Percentiles rank a stretch among this genome's conserved stretches.
phyloP scores from a whole-genome alignment of 306 rosid genomes.

The Ammopiptanthus mongolicus region DNA sequence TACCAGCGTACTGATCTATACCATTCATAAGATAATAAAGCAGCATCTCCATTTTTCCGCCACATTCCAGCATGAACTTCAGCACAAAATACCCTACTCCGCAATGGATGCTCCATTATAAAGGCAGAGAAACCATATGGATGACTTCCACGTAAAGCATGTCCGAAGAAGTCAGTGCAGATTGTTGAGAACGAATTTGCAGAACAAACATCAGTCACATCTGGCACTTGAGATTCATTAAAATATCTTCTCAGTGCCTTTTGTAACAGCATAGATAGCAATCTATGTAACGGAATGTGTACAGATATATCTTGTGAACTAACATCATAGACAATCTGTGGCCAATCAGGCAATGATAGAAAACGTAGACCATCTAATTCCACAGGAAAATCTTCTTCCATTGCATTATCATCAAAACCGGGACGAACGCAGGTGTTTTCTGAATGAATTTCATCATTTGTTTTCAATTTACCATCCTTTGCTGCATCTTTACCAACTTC shows the following conservation, averaged over 20 bases:
- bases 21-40: conserved; percentile 70
- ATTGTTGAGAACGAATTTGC: conserved; percentile 34
- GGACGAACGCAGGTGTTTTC: conserved; percentile 27
- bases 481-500: conserved; percentile 32
- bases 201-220: conserved; percentile 35
- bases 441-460: conserved; percentile 35
- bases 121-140: conserved; percentile 90
- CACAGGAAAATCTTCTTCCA: conserved; percentile 59
- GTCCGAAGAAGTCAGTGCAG: conserved; percentile 59
- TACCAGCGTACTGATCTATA: conserved; percentile 86
- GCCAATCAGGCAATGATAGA: conserved; percentile 81
- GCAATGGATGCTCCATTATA: conserved; percentile 94
- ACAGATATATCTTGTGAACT: conserved; percentile 80
- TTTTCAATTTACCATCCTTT: conserved; percentile 34
- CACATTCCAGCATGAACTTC: conserved; percentile 96
- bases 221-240: conserved; percentile 45
- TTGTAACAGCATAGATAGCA: conserved; percentile 81
- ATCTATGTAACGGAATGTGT: conserved; percentile 85
- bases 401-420: conserved; percentile 35
- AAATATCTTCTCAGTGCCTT: conserved; percentile 67
- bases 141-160: conserved; percentile 72
- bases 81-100: conserved; percentile 93
- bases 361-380: conserved; percentile 50
- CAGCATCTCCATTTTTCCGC: conserved; percentile 90
- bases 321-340: conserved; percentile 75